Evolutionary conservation across 1,139 yeast species (phyloP).

Genomic region (Saccharomyces uvarum): DNA sequence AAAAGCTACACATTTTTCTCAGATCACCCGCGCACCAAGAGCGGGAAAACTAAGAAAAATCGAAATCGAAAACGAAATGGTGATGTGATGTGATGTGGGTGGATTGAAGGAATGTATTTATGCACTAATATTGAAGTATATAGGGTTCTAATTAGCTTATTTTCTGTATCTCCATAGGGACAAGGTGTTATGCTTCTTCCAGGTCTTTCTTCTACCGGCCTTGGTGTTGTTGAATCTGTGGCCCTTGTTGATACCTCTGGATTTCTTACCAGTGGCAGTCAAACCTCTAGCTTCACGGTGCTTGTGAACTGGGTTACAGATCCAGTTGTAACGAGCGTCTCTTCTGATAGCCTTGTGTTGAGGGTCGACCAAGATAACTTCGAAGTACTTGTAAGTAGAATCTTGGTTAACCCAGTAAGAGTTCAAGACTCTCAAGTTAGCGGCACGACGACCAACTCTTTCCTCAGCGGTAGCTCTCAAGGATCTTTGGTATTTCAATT

Average conservation of each 20-base stretch:
- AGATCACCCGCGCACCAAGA: background rate
- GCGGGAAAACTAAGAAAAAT: background rate
- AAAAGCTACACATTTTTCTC: background rate
- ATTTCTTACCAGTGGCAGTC: conserved; percentile 95
- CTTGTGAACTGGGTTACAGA: conserved; percentile 98
- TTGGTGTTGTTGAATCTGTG: conserved; percentile 97
- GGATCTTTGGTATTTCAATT: conserved; percentile 98
- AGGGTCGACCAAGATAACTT: conserved; percentile 95
- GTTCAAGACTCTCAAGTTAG: conserved; percentile 98
- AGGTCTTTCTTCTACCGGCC: conserved; percentile 98
- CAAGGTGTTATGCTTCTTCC: conserved; percentile 99
- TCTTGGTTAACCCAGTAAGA: conserved; percentile 99
- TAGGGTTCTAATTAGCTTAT: conserved; percentile 36
- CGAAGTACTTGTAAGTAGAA: conserved; percentile 98
- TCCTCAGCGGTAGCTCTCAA: conserved; percentile 98
- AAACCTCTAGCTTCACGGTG: conserved; percentile 99
- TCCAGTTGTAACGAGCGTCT: conserved; percentile 99
- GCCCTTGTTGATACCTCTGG: conserved; percentile 99
- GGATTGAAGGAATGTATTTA: background rate
- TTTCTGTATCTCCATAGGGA: conserved; percentile 99
- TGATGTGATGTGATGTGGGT: background rate
- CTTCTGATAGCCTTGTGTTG: conserved; percentile 98
- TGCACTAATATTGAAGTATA: conserved; percentile 1
- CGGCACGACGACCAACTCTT: conserved; percentile 98
- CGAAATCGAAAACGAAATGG: background rate